Percentiles rank a stretch among this genome's conserved stretches.
phyloP scores from a whole-genome alignment of 257 asterid species.

The Paraleonurus japonicus region DNA sequence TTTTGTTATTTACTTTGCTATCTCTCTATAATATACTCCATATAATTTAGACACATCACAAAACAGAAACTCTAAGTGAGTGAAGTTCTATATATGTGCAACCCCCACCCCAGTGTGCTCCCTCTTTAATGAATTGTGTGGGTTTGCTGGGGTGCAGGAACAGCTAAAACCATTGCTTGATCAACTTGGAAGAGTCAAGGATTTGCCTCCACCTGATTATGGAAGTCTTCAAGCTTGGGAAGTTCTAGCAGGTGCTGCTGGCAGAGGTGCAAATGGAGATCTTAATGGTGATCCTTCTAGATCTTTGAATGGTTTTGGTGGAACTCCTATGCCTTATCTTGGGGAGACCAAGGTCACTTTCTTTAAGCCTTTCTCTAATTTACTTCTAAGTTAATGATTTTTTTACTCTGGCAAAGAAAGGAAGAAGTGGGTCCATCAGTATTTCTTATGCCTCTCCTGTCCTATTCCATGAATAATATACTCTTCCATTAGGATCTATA shows the following conservation, averaged over 20 bases:
- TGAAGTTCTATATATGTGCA: background rate
- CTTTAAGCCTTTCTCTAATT: slow-evolving; percentile 10
- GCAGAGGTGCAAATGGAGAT: slow-evolving; percentile 69
- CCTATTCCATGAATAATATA: background rate
- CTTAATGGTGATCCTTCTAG: slow-evolving; percentile 53
- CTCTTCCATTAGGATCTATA: background rate
- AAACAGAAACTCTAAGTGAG: background rate
- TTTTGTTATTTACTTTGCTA: background rate
- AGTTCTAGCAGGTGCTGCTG: slow-evolving; percentile 63
- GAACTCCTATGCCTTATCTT: slow-evolving; percentile 87
- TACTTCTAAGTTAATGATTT: background rate
- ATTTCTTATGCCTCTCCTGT: background rate
- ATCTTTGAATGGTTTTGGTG: slow-evolving; percentile 61
- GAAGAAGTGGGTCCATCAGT: background rate
- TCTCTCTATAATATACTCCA: background rate
- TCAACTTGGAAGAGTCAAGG: slow-evolving; percentile 84
- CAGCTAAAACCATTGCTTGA: slow-evolving; percentile 84
- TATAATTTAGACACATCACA: background rate
- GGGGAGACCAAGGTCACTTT: slow-evolving; percentile 83
- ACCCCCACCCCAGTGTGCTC: background rate
- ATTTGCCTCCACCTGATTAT: slow-evolving; percentile 81
- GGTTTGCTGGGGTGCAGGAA: slow-evolving; percentile 43
- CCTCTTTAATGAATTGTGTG: slow-evolving; percentile 20
- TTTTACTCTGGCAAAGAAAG: background rate
- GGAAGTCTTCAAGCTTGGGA: slow-evolving; percentile 96